A percentile compares a stretch with the other conserved stretches of the same genome.
These are phyloP conservation scores for Piper betle DNA, from an alignment of 164 flowering plant species.

Conservation along the genomic window DNA sequence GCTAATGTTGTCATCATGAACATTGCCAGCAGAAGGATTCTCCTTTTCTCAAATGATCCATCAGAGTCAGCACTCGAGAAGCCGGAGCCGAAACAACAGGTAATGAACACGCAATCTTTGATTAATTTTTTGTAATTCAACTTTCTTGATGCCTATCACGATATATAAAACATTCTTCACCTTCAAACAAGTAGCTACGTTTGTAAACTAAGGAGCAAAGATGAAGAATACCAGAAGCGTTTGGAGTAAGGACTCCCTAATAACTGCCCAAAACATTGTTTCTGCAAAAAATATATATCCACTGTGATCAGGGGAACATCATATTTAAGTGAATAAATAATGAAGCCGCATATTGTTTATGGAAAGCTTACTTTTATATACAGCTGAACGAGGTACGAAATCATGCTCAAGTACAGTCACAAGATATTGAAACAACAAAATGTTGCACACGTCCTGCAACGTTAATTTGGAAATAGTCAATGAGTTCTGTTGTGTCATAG, in stretches of 20 bases:
- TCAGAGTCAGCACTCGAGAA: no score
- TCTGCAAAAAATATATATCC: constrained; percentile 27
- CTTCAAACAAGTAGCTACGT: not conserved
- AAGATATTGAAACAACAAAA: constrained; percentile 70
- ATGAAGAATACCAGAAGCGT: constrained; percentile 48
- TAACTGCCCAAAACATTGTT: constrained; percentile 44
- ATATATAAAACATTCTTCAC: not conserved
- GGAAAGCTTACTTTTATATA: constrained; percentile 31
- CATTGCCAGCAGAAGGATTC: constrained; percentile 8
- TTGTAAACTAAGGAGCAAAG: not conserved
- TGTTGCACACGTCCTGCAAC: constrained; percentile 46
- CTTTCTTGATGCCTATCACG: constrained; percentile 57
- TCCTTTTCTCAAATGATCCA: constrained; percentile 8
- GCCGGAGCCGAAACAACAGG: constrained; percentile 10
- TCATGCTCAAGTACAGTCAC: constrained; percentile 58
- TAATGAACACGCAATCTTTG: constrained; percentile 40
- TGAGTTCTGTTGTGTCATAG: no score
- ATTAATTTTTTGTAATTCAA: constrained; percentile 43
- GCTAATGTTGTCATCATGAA: constrained; percentile 17
- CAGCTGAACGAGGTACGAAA: constrained; percentile 41
- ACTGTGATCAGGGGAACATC: not conserved
- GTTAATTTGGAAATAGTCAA: not conserved
- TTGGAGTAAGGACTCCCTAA: constrained; percentile 56
- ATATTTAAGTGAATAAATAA: constrained; percentile 1
- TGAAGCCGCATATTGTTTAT: not conserved